Percentiles rank a stretch among this genome's conserved stretches.
Conservation (phyloP, 331 rosid genomes). For the Pyracantha coccinea region DNA sequence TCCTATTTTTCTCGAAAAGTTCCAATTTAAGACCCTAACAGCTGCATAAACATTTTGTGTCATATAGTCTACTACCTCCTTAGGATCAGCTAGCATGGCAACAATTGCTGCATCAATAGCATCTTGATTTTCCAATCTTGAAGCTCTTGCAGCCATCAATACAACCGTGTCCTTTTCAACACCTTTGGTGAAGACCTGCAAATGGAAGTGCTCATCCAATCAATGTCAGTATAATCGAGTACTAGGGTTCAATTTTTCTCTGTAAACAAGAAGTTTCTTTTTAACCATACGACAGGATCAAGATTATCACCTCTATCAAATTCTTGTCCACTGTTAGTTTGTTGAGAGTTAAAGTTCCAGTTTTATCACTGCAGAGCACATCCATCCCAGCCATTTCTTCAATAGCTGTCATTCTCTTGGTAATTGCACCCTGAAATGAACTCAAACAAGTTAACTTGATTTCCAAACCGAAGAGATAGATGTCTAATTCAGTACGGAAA, state of each 20-base stretch:
- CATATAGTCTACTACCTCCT: conserved; percentile 16
- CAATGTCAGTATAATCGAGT: not conserved
- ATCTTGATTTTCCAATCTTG: conserved; percentile 29
- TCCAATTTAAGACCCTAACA: not conserved
- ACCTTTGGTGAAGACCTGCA: conserved; percentile 19
- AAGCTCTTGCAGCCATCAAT: conserved; percentile 34
- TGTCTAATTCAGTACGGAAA: not conserved
- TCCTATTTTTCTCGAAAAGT: not conserved
- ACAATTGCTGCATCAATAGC: conserved; percentile 37
- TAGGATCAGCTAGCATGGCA: conserved; percentile 30
- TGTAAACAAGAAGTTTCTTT: not conserved
- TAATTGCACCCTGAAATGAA: conserved; percentile 49
- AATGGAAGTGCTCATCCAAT: not conserved
- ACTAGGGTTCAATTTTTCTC: not conserved
- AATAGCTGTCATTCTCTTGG: conserved; percentile 66
- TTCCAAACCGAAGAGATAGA: not conserved
- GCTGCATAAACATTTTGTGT: not conserved
- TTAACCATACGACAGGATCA: not conserved
- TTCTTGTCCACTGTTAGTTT: conserved; percentile 28
- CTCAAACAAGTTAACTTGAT: not conserved
- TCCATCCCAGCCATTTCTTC: conserved; percentile 59
- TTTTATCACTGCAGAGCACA: conserved; percentile 72
- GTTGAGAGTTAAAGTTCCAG: conserved; percentile 57
- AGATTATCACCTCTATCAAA: conserved; percentile 18
- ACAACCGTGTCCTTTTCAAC: conserved; percentile 26